phyloP scores from a whole-genome alignment of 768 basidiomycete species.

The Mycena leptocephala region DNA sequence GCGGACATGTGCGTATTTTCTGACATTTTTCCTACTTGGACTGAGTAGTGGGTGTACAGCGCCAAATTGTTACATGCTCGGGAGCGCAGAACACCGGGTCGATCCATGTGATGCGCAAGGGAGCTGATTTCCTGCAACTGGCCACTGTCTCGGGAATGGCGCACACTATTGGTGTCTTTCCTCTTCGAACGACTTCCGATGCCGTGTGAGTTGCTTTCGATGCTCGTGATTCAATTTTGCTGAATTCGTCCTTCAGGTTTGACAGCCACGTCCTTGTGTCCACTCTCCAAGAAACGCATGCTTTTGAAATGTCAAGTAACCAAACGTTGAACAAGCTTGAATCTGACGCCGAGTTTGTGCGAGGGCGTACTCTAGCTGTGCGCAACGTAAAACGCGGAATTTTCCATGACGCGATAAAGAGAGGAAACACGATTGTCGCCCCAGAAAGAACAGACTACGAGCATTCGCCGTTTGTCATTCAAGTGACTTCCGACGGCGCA shows the following conservation, averaged over 20 bases:
- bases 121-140: conserved; percentile 83
- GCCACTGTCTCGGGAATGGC: conserved; percentile 72
- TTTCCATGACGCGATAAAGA: background rate
- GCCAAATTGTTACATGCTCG: conserved; percentile 90
- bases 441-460: conserved; percentile 46
- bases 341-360: conserved; percentile 60
- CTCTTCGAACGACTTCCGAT: conserved; percentile 64
- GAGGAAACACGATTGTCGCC: background rate
- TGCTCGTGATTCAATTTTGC: background rate
- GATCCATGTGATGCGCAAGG: conserved; percentile 84
- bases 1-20: conserved; percentile 70
- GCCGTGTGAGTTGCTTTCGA: conserved; percentile 61
- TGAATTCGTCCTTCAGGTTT: conserved; percentile 51
- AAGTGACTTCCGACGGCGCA: conserved; percentile 77
- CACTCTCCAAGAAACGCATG: conserved; percentile 67
- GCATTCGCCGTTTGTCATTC: conserved; percentile 74
- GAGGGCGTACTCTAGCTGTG: conserved; percentile 72
- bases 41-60: conserved; percentile 57
- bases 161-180: conserved; percentile 75
- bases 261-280: conserved; percentile 76
- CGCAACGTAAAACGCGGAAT: conserved; percentile 61
- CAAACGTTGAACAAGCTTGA: conserved; percentile 61
- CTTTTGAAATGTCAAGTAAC: conserved; percentile 67
- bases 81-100: conserved; percentile 86
- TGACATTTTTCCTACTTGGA: background rate